Base-by-base conservation (phyloP, 768 basidiomycete genomes). In the Mycena alexandri region DNA sequence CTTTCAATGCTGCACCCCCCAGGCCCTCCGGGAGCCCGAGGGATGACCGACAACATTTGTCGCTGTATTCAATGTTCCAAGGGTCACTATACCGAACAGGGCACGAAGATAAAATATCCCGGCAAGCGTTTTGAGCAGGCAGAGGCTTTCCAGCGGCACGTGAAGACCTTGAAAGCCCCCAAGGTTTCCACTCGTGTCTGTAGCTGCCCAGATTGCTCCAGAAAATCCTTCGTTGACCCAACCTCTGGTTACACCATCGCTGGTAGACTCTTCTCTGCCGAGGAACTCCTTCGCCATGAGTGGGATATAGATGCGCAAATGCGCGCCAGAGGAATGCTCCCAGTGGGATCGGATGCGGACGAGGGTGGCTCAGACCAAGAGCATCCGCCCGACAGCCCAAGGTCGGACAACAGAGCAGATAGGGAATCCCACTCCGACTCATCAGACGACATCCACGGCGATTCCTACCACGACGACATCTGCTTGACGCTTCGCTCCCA, bases 401-500 rank as follows among this genome's bases (percentile, higher is more conserved):
- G 29, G 10, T n/a, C n/a, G 24, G 9, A 14, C n/a, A n/a, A n/a
- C n/a, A n/a, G n/a, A n/a, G n/a, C n/a, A n/a, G n/a, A n/a, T n/a
- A n/a, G n/a, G 57, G n/a, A 58, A 17, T 42, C 33, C 34, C 43
- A 43, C 10, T 43, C 43, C 8, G 57, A 58, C 43, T 5, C 55
- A 44, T 46, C 57, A 29, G 33, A 33, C 19, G 55, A 44, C 16
- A 57, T 44, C 41, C 4, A 44, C 43, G 8, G 57, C 17, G 34
- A 5, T 16, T 58, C 43, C 19, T 58, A 46, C 43, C 44, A 33
- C 14, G 57, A 58, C 43, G 57, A 58, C 9, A 4, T 58, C 1
- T 58, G 43, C 43, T 6, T 25, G 57, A 47, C 22, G 3, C 57
- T 58, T 47, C 57, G 57, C 42, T 29, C 42, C 57, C 42, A 58